phyloP scores from a whole-genome alignment of 768 basidiomycete genomes.

The Cystofilobasidium bisporidii region DNA sequence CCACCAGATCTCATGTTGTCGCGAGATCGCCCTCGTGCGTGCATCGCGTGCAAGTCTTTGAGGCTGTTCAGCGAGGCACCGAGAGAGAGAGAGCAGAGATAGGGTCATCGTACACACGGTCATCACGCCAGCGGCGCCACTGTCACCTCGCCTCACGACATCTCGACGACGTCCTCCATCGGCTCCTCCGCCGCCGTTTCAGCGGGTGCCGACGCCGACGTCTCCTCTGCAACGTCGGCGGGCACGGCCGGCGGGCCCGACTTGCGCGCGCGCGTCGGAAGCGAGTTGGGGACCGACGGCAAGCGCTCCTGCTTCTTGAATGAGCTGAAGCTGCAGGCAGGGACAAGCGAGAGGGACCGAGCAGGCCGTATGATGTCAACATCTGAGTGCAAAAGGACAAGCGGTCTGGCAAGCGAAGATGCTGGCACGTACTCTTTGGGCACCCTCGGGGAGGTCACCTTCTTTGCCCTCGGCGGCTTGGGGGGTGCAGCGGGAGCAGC shows the following conservation, averaged over 20 bases:
- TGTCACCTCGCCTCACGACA: too few species aligned
- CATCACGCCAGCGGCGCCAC: too few species aligned
- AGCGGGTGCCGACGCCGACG: background rate
- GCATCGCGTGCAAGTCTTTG: too few species aligned
- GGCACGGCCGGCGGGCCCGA: background rate
- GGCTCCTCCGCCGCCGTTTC: background rate
- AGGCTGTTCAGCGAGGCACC: too few species aligned
- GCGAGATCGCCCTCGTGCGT: too few species aligned
- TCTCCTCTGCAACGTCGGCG: background rate
- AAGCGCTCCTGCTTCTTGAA: conserved; percentile 10
- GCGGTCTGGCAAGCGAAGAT: too few species aligned
- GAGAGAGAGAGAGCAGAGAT: too few species aligned
- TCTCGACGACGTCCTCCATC: background rate
- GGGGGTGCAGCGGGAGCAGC: too few species aligned
- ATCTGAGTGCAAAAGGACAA: too few species aligned
- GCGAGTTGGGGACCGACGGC: conserved; percentile 3
- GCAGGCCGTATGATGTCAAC: too few species aligned
- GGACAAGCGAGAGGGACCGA: background rate
- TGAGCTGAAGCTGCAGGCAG: background rate
- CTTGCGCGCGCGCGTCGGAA: conserved; percentile 6
- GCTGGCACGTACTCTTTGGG: background rate
- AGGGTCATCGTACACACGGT: too few species aligned
- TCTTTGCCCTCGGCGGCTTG: background rate
- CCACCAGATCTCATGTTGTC: too few species aligned
- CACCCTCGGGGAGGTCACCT: background rate